phyloP scores from a whole-genome alignment of 108 stramenopile species.

The Nitzschia palea region DNA sequence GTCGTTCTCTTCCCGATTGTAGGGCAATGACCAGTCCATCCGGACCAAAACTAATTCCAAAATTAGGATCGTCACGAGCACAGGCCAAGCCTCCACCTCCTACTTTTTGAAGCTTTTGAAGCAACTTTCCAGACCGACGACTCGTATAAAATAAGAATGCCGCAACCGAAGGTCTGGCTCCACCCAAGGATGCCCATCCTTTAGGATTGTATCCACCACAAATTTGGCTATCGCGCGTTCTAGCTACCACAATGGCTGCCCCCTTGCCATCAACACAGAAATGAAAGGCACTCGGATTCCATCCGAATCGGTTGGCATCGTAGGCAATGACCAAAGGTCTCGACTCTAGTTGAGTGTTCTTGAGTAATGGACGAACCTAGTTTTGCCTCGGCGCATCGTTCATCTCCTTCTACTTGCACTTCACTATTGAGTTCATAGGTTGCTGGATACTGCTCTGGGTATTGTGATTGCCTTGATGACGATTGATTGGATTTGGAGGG shows the following conservation, averaged over 20 bases:
- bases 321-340: conserved; percentile 53
- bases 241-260: conserved; percentile 56
- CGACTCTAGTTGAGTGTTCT: conserved; percentile 69
- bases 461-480: conserved; percentile 14
- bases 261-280: conserved; percentile 63
- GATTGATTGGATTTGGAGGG: neutral
- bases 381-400: neutral
- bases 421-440: conserved; percentile 36
- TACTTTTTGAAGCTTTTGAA: conserved; percentile 55
- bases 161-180: conserved; percentile 53
- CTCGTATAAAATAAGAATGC: conserved; percentile 66
- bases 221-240: conserved; percentile 21
- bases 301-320: conserved; percentile 57
- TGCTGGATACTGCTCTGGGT: conserved; percentile 42
- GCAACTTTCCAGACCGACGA: neutral
- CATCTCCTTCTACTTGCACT: conserved; percentile 15
- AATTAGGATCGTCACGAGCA: conserved; percentile 55
- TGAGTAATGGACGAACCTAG: conserved; percentile 56
- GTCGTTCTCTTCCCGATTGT: conserved; percentile 21
- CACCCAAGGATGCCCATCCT: conserved; percentile 64
- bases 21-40: conserved; percentile 66
- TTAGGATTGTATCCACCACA: conserved; percentile 76
- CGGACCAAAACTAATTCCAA: conserved; percentile 67
- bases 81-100: conserved; percentile 78
- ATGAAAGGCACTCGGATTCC: conserved; percentile 54